phyloP scores from a whole-genome alignment of 495 filamentous ascomycete genomes.

The Neurospora cerealis region DNA sequence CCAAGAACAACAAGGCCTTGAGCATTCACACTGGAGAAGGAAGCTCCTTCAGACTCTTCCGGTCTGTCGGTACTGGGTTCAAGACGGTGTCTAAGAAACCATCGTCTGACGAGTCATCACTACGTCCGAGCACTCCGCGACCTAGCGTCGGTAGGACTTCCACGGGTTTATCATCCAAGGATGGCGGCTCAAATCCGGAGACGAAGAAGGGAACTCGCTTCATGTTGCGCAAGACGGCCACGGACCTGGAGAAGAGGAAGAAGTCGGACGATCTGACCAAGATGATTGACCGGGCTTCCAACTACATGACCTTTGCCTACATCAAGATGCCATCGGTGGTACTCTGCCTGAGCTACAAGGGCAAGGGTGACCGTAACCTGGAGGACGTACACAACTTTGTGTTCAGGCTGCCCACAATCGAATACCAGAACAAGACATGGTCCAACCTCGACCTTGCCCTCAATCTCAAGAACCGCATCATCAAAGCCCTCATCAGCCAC shows the following conservation, averaged over 20 bases:
- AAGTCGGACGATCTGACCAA: constrained; percentile 88
- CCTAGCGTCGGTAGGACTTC: constrained; percentile 43
- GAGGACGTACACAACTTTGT: constrained; percentile 96
- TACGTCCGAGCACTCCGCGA: constrained; percentile 38
- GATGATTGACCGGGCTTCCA: constrained; percentile 92
- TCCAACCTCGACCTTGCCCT: constrained; percentile 92
- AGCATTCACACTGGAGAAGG: constrained; percentile 38
- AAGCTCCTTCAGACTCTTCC: constrained; percentile 46
- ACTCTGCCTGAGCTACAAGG: constrained; percentile 93
- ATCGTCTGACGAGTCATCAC: constrained; percentile 49
- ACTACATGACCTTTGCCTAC: constrained; percentile 94
- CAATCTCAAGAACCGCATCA: constrained; percentile 85
- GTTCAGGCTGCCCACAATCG: constrained; percentile 86
- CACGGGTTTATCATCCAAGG: constrained; percentile 35
- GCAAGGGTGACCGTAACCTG: constrained; percentile 85
- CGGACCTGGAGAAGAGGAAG: constrained; percentile 33
- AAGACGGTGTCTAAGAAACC: constrained; percentile 47
- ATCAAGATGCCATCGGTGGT: constrained; percentile 93
- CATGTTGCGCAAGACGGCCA: constrained; percentile 24
- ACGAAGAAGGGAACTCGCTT: constrained; percentile 43
- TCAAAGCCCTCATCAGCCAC: constrained; percentile 88
- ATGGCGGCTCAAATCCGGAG: constrained; percentile 32
- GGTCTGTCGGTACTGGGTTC: constrained; percentile 23
- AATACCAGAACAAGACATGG: constrained; percentile 98
- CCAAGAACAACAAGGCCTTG: constrained; percentile 40